Base-by-base conservation (phyloP, 2,329 filamentous ascomycete genomes). In the Aspergillus sojae region DNA sequence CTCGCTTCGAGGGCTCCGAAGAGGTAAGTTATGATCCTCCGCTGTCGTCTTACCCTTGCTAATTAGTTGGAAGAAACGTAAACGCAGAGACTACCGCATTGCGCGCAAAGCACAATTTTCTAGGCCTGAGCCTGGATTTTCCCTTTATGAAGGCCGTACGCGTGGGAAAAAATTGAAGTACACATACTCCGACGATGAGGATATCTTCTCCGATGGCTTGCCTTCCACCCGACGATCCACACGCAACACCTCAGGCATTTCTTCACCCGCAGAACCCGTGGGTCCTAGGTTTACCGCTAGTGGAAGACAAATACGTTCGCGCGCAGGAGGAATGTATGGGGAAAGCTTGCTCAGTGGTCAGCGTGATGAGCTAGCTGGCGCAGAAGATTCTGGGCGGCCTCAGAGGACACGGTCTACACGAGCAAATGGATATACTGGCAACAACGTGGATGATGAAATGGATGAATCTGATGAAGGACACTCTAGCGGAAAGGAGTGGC, bases 91-190 rank as follows among this genome's bases (percentile, higher is more conserved):
- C 72, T 98, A 99, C 73, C 90, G 95, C 19, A 87, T 92, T 74
- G 85, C 88, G 71, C 92, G 92, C 67, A 94, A 94, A 74, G 92
- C 94, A 65, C 90, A 91, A 63, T 98, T 98, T 79, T 86, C 91
- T 68, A 88, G 93, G 5, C 93, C 93, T 6, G 94, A 97, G 70
- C 90, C 91, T 11, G 93, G 93, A 5, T 96, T 94, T 75, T 97
- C 94, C 1, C 83, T 96, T 62, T 99, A 99, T 77, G 95, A 99
- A 81, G 95, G 95, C 57, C 92, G 95, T 59, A 99, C 96, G 5
- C 89, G 95, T 63, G 95, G 95, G 62, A 98, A 99, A 83, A 91
- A 94, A 65, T 91, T 96, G 80, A 96, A 94, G 78, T 99, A 99
- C 75, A 99, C 93, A 0, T 99, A 92, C 74, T 96, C 93, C 0